phyloP scores from a whole-genome alignment of 1,139 yeast species.

The Zygosaccharomyces pseudobailii region DNA sequence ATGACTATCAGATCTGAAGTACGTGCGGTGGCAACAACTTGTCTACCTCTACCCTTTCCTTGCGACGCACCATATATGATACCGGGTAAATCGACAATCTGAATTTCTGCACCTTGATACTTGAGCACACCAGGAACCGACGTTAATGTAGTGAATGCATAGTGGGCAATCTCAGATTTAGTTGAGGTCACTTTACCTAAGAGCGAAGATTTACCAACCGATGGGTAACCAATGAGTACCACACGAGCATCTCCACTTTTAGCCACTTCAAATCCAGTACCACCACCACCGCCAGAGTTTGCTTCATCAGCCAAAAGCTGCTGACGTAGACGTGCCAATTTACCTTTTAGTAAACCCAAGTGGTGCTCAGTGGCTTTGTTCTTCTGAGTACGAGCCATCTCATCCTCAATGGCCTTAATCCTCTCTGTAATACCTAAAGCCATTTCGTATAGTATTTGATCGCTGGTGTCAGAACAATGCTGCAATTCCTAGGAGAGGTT shows the following conservation, averaged over 20 bases:
- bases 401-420: conserved; percentile 87
- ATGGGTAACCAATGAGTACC: conserved; percentile 92
- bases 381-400: conserved; percentile 90
- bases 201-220: conserved; percentile 93
- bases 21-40: conserved; percentile 92
- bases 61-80: conserved; percentile 95
- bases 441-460: conserved; percentile 4
- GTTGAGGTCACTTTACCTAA: conserved; percentile 85
- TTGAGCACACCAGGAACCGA: conserved; percentile 95
- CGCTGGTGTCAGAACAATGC: too few relatives aligned
- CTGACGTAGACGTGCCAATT: conserved; percentile 88
- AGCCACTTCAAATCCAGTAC: conserved; percentile 92
- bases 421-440: conserved; percentile 51
- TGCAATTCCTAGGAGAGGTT: too few relatives aligned
- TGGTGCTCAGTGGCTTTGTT: conserved; percentile 98
- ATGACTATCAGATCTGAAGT: conserved; percentile 89
- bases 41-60: conserved; percentile 97
- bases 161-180: conserved; percentile 89
- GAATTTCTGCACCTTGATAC: conserved; percentile 95
- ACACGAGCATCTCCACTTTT: conserved; percentile 97
- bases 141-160: conserved; percentile 92
- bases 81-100: conserved; percentile 94
- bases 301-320: conserved; percentile 89
- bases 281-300: conserved; percentile 59
- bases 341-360: conserved; percentile 88